Conservation (phyloP, 1,284 basidiomycete species). For the Boletus mariae region DNA sequence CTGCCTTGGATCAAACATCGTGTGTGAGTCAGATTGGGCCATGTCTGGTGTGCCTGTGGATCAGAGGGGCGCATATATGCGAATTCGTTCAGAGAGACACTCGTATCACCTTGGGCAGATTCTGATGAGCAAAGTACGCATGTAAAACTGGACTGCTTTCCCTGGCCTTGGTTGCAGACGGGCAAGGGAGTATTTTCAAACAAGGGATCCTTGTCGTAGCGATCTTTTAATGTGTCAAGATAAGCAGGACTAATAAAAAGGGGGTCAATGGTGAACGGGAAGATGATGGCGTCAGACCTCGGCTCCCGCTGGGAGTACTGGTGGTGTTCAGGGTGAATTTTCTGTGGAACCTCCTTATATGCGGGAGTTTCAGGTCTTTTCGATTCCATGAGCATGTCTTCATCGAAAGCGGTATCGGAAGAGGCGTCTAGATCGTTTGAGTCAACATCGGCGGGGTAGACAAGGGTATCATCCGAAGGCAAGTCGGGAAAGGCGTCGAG, state of each 20-base stretch:
- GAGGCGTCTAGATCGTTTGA: slow-evolving; percentile 18
- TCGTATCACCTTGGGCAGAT: slow-evolving; percentile 23
- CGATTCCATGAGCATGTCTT: background rate
- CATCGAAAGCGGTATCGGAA: slow-evolving; percentile 26
- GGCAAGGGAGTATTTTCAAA: background rate
- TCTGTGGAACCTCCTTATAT: slow-evolving; percentile 13
- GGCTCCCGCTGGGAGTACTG: background rate
- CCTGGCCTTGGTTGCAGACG: slow-evolving; percentile 21
- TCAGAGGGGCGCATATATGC: slow-evolving; percentile 22
- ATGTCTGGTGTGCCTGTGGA: slow-evolving; percentile 9
- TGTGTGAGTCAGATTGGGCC: background rate
- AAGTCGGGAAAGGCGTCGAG: slow-evolving; percentile 5
- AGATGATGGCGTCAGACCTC: slow-evolving; percentile 20
- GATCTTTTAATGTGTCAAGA: background rate
- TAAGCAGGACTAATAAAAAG: slow-evolving; percentile 9
- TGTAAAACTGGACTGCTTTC: slow-evolving; percentile 9
- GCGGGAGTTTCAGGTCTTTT: slow-evolving; percentile 8
- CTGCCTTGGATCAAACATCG: background rate
- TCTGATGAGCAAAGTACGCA: slow-evolving; percentile 21
- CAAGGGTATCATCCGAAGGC: slow-evolving; percentile 28
- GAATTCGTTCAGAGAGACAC: slow-evolving; percentile 1
- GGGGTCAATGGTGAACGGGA: slow-evolving; percentile 14
- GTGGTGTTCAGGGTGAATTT: background rate
- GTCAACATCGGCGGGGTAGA: slow-evolving; percentile 7
- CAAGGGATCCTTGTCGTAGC: background rate